Evolutionary conservation across 108 stramenopile species (phyloP), one percentile per base, ranked within the genome.

Genomic region (Chaetoceros muelleri): DNA sequence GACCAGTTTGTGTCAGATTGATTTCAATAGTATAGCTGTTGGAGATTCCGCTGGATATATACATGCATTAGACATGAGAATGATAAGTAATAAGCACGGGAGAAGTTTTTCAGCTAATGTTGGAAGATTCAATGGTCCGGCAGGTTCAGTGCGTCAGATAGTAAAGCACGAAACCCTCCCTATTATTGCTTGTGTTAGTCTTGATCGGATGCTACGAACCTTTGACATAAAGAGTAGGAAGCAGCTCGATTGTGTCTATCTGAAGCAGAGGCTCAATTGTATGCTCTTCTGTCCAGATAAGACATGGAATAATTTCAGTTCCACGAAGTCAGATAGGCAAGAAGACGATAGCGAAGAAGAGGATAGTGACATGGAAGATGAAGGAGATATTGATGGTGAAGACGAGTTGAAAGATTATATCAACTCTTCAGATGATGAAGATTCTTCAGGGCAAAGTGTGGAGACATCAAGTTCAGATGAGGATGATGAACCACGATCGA

Each of bases 261-360:
- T 91, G 71, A 91, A 78, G 50, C 90, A 91, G 73, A 67, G 90
- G 47, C 60, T 91, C 67, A 84, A 82, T 62, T 83, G 82, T 65
- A 66, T 85, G n/a, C 55, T 91, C 53, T 58, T 87, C 57, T 79
- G 76, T 25, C 52, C 48, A n/a, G 82, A 83, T 54, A 63, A 40
- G 10, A 45, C 44, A 19, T 59, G 60, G 62, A 29, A 17, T 55
- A n/a, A n/a, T n/a, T n/a, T n/a, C n/a, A n/a, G n/a, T n/a, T n/a
- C n/a, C n/a, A 28, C 19, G 16, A 31, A 16, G 57, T 65, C 3
- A 44, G 54, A 40, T 40, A 13, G 34, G 34, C 8, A 51, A 21
- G 61, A 34, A 29, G 60, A 51, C 30, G 62, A 61, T 21, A 22
- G 29, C 0, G 65, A 30, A 16, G 55, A 62, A 22, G 31, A 58